Percentiles rank a stretch among this genome's conserved stretches.
phyloP scores from a whole-genome alignment of 2,329 filamentous ascomycete genomes.

The Ceratocystiopsis brevicomis region DNA sequence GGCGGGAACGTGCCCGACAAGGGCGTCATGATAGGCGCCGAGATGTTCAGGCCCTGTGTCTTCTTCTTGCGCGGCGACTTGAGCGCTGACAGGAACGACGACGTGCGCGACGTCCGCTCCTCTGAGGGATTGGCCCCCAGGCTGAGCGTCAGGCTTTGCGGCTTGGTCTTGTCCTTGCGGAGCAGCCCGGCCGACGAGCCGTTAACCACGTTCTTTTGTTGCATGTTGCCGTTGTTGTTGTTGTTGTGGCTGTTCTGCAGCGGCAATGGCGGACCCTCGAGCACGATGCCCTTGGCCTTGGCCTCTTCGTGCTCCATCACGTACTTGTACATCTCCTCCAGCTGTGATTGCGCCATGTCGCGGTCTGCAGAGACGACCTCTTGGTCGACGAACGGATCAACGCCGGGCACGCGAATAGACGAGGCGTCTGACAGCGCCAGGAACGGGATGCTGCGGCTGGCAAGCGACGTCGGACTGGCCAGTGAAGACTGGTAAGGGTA shows the following conservation, averaged over 20 bases:
- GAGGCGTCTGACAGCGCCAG: slow-evolving; percentile 27
- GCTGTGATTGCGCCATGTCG: slow-evolving; percentile 57
- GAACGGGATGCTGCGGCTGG: slow-evolving; percentile 17
- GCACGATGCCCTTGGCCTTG: slow-evolving; percentile 34
- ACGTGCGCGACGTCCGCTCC: slow-evolving; percentile 35
- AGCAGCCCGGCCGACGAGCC: slow-evolving; percentile 16
- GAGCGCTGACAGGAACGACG: slow-evolving; percentile 41
- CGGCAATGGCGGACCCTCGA: slow-evolving; percentile 24
- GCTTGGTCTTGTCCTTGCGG: slow-evolving; percentile 30
- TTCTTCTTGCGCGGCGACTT: slow-evolving; percentile 40
- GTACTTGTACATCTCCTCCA: slow-evolving; percentile 79
- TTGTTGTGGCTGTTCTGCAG: slow-evolving; percentile 8
- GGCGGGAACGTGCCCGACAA: slow-evolving; percentile 37
- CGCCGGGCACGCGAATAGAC: slow-evolving; percentile 33
- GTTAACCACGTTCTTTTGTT: slow-evolving; percentile 8
- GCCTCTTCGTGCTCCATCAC: slow-evolving; percentile 77
- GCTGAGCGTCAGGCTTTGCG: slow-evolving; percentile 29
- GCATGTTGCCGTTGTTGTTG: neutral
- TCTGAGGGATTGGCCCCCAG: slow-evolving; percentile 13
- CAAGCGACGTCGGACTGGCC: neutral
- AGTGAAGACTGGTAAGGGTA: neutral
- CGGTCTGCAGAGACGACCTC: slow-evolving; percentile 56
- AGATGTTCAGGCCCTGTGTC: slow-evolving; percentile 36
- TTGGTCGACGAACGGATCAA: slow-evolving; percentile 57
- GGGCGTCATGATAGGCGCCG: slow-evolving; percentile 46